Evolutionary conservation across 192 early-diverging fungal species (phyloP).

Genomic region (Gaertneriomyces semiglobifer): DNA sequence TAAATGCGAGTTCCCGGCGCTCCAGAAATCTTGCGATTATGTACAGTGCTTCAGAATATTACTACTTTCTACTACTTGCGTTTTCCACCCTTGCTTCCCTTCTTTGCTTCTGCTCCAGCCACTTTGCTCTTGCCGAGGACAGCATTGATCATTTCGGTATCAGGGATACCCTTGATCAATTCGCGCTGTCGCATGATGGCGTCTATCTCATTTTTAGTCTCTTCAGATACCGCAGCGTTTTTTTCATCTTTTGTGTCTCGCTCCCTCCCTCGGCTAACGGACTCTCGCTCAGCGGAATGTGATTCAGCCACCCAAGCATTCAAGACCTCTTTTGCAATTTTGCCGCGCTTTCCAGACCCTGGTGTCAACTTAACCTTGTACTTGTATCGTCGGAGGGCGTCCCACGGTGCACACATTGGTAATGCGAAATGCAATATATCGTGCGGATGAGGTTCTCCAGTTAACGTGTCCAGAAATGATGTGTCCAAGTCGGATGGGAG

Average conservation of each 20-base stretch:
- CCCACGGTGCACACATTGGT: constrained; percentile 93
- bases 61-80: too few relatives aligned
- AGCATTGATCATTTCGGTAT: constrained; percentile 73
- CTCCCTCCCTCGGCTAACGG: constrained; percentile 7
- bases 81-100: constrained; percentile 18
- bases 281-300: neutral
- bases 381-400: constrained; percentile 78
- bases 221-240: neutral
- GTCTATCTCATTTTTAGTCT: constrained; percentile 31
- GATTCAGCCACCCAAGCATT: constrained; percentile 39
- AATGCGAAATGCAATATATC: constrained; percentile 84
- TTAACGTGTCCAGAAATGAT: constrained; percentile 70
- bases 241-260: neutral
- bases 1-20: too few relatives aligned
- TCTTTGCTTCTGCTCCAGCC: constrained; percentile 2
- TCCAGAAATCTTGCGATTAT: too few relatives aligned
- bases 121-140: constrained; percentile 86
- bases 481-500: constrained; percentile 26
- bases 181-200: constrained; percentile 51
- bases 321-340: constrained; percentile 63
- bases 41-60: too few relatives aligned
- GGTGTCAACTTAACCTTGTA: constrained; percentile 94
- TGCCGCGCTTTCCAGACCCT: constrained; percentile 87
- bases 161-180: constrained; percentile 78
- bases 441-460: constrained; percentile 67